Percentiles rank a stretch among this genome's conserved stretches.
Evolutionary conservation across 129 eudicot genomes (phyloP).

Genomic region (Ambrosia trifida): DNA sequence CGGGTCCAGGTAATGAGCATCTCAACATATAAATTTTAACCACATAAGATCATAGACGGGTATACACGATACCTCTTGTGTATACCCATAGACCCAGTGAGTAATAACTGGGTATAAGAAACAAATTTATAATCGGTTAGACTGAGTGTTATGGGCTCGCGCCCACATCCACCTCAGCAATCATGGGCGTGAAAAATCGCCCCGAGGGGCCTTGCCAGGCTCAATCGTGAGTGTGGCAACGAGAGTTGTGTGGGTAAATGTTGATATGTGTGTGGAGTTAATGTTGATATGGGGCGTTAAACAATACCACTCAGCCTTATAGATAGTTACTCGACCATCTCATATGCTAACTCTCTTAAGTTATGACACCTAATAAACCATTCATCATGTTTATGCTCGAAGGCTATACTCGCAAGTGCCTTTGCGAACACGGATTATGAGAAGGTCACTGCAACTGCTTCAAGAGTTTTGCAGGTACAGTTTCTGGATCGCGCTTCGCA

Average conservation of each 20-base stretch:
- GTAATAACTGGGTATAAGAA: background rate
- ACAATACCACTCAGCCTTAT: too few species aligned
- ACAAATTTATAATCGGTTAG: background rate
- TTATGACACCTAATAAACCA: background rate
- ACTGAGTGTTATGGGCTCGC: too few species aligned
- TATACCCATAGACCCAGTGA: background rate
- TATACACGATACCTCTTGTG: too few species aligned
- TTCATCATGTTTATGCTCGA: background rate
- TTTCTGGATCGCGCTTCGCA: background rate
- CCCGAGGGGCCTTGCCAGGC: too few species aligned
- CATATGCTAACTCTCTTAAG: background rate
- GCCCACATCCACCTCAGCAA: too few species aligned
- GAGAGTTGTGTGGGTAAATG: too few species aligned
- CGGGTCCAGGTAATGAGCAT: background rate
- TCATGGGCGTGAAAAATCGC: too few species aligned
- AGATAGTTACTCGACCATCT: background rate
- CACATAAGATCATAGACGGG: background rate
- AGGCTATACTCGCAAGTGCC: conserved; percentile 84
- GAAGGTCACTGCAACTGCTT: conserved; percentile 58
- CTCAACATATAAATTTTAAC: background rate
- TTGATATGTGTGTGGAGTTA: too few species aligned
- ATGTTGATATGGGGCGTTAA: too few species aligned
- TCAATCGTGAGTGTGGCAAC: too few species aligned
- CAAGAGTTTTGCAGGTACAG: conserved; percentile 65
- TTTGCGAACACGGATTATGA: conserved; percentile 61